Base-by-base conservation (phyloP, 163 green algal genomes). In the Prototheca cutis region DNA sequence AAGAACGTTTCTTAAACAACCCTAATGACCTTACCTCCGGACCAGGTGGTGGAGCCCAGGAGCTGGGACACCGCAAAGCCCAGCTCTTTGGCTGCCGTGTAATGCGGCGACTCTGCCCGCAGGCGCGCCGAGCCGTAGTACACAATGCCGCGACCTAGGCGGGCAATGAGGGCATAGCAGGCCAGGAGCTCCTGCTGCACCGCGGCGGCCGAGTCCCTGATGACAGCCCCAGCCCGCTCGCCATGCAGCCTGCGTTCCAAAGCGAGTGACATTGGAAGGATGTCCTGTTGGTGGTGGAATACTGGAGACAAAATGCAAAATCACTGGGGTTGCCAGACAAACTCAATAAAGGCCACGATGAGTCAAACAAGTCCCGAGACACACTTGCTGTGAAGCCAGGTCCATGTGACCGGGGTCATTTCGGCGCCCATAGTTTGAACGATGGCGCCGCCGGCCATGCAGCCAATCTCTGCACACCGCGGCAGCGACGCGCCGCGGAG, bases 71-170 rank as follows among this genome's bases (percentile, higher is more conserved):
- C 74, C 42, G 77, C 47, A 1, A 6, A 6, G 1, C 66, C 67
- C 40, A 85, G 62, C n/a, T 79, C 56, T 30, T 61, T 39, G 19
- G 77, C 72, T 2, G 55, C 54, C 17, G 53, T 28, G 69, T 69
- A 84, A 47, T 85, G 68, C 24, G 61, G 55, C 4, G 42, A 72
- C 27, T 68, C 66, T 34, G 55, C 29, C 28, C 73, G 60, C 23
- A 89, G 65, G 1, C 82, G 73, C 2, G 83, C 80, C 31, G 56
- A 77, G 52, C 82, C 82, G 59, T 90, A 90, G 61, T 90, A 90
- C 10, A 90, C 79, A 1, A 78, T 72, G 0, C 82, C 82, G 0
- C 78, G 59, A 2, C 80, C 82, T 34, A 79, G 52, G 42, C 66
- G 73, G 47, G 81, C 74, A n/a, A 90, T 82, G 15, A 90, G 68